These are phyloP conservation scores for Acacia acuminata DNA, from an alignment of 306 rosid species.

Conservation along the genomic window DNA sequence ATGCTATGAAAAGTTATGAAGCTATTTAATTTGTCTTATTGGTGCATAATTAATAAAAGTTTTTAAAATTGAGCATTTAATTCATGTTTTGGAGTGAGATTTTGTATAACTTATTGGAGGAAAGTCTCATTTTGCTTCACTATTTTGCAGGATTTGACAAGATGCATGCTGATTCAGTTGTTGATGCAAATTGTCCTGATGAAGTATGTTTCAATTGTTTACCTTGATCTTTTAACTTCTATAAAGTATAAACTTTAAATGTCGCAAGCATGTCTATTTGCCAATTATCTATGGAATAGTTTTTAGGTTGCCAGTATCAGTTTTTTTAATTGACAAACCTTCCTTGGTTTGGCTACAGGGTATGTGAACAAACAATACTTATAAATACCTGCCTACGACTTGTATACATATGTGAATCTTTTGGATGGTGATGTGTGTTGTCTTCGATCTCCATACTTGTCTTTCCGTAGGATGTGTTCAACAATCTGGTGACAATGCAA, in stretches of 20 bases:
- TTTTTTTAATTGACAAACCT: neutral
- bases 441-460: slow-evolving; percentile 47
- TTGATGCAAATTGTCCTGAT: slow-evolving; percentile 32
- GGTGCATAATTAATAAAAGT: neutral
- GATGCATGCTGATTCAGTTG: slow-evolving; percentile 36
- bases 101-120: neutral
- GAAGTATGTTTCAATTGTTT: slow-evolving; percentile 35
- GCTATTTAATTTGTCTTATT: neutral
- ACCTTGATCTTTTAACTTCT: neutral
- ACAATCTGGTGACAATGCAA: slow-evolving; percentile 48
- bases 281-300: too few species aligned
- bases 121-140: neutral
- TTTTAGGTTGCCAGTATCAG: neutral
- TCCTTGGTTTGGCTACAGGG: slow-evolving; percentile 37
- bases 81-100: neutral
- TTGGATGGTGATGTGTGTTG: slow-evolving; percentile 45
- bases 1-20: neutral
- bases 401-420: slow-evolving; percentile 39
- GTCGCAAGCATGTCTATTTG: neutral
- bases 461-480: slow-evolving; percentile 53
- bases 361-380: slow-evolving; percentile 38
- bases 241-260: neutral
- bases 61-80: neutral
- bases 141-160: slow-evolving; percentile 42
- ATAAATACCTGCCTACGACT: slow-evolving; percentile 35